Evolutionary conservation across 768 basidiomycete species (phyloP), one percentile per base, ranked within the genome.

Genomic region (Collybiopsis luxurians): DNA sequence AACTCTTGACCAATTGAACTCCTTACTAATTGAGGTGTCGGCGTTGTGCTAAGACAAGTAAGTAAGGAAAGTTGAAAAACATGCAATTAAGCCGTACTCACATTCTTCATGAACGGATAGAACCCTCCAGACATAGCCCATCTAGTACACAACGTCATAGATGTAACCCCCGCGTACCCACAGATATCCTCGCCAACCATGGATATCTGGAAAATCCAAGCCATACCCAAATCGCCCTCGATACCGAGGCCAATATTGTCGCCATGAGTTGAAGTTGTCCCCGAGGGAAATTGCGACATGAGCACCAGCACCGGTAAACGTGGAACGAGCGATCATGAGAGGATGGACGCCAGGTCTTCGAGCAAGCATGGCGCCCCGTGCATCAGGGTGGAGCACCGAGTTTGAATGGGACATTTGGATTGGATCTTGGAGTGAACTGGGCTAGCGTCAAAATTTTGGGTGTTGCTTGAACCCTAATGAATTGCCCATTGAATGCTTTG

Each of bases 51-150:
- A 28, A 19, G 31, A 36, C 15, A 11, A 12, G n/a, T 12, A 3
- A 19, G 12, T 21, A 13, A 51, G 15, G 5, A 28, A 26, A 55
- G 40, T 15, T 23, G 47, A 44, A 19, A 38, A 11, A n/a, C n/a
- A n/a, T n/a, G n/a, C n/a, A n/a, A n/a, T 36, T 42, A 36, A 13
- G 5, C 15, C 10, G 26, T 0, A 68, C 82, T 67, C 56, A 86
- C 85, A 64, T 91, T 88, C 9, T 89, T 75, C 83, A 85, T 89
- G 76, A 91, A 91, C 0, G 89, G 88, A 67, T 85, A 84, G 70
- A 90, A 91, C 0, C 86, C 89, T 0, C 87, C 86, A 2, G 91
- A 74, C 74, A 78, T 86, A 13, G 86, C 88, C 89, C 90, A 91
- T 36, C 90, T 74, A 36, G 86, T 83, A 60, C 87, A 89, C 1